These are phyloP conservation scores for Nemania serpens DNA, from an alignment of 2,329 filamentous ascomycete species.

Conservation along the genomic window DNA sequence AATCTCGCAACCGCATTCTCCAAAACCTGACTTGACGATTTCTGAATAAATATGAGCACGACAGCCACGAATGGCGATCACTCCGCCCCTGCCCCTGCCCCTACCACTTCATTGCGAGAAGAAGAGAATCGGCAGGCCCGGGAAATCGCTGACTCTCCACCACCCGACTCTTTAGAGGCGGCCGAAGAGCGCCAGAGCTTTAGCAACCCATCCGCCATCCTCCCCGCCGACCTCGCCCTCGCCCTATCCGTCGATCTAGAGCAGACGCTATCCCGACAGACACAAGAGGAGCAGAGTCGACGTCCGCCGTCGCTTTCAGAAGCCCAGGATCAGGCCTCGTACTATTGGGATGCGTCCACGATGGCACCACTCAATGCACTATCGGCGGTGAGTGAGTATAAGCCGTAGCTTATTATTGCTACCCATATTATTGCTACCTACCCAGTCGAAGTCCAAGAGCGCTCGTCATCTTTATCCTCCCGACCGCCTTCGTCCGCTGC, in stretches of 20 bases:
- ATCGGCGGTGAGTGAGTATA: constrained; percentile 54
- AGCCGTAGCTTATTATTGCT: constrained; percentile 5
- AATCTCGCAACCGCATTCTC: background rate
- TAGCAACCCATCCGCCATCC: constrained; percentile 28
- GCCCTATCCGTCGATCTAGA: constrained; percentile 34
- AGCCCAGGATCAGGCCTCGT: constrained; percentile 43
- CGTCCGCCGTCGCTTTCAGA: constrained; percentile 9
- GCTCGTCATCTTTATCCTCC: background rate
- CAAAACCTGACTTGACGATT: background rate
- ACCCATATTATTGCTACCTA: constrained; percentile 1
- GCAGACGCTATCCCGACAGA: constrained; percentile 8
- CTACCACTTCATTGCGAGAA: constrained; percentile 7
- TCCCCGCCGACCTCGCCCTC: constrained; percentile 37
- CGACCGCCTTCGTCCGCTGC: no score
- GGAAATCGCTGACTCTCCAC: constrained; percentile 27
- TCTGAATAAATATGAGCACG: constrained; percentile 24
- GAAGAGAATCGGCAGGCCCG: background rate
- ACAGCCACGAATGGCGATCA: constrained; percentile 21
- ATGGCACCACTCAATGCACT: constrained; percentile 61
- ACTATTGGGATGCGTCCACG: constrained; percentile 61
- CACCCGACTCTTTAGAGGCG: constrained; percentile 32
- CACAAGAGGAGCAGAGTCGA: background rate
- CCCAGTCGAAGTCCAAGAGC: constrained; percentile 5
- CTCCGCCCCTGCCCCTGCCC: constrained; percentile 20
- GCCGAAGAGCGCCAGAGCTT: constrained; percentile 35